Conservation (phyloP, 2,329 filamentous ascomycete species). For the Cladosporium sp. region DNA sequence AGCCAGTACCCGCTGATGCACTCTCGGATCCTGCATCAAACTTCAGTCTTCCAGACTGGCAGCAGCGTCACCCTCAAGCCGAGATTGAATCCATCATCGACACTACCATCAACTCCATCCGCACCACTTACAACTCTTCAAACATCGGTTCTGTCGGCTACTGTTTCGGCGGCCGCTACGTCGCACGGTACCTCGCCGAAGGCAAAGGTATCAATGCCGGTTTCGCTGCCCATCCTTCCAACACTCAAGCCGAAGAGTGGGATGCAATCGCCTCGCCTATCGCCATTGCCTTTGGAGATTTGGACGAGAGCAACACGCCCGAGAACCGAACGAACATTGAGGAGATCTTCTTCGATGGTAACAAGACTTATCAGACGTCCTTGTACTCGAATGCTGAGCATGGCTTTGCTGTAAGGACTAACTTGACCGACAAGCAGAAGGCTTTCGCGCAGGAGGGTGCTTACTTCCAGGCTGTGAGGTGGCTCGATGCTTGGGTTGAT, state of each 20-base stretch:
- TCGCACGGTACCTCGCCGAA: constrained; percentile 56
- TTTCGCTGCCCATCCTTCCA: constrained; percentile 67
- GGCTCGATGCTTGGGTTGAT: constrained; percentile 33
- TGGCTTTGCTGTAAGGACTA: constrained; percentile 31
- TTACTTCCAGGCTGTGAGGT: constrained; percentile 31
- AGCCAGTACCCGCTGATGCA: constrained; percentile 26
- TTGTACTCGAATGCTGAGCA: constrained; percentile 32
- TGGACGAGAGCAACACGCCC: constrained; percentile 19
- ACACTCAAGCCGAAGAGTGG: constrained; percentile 63
- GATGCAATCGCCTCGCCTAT: constrained; percentile 62
- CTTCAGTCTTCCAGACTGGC: constrained; percentile 42
- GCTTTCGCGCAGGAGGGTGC: constrained; percentile 33
- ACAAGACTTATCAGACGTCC: constrained; percentile 30
- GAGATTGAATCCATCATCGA: constrained; percentile 47
- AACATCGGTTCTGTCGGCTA: constrained; percentile 65
- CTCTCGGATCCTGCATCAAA: constrained; percentile 26
- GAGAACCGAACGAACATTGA: constrained; percentile 24
- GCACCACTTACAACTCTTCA: constrained; percentile 48
- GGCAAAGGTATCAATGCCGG: constrained; percentile 57
- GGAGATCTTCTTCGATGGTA: constrained; percentile 25
- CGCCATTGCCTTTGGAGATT: constrained; percentile 50
- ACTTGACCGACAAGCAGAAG: constrained; percentile 27
- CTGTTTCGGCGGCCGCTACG: constrained; percentile 75
- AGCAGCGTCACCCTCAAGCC: constrained; percentile 40
- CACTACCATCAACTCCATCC: constrained; percentile 42